Evolutionary conservation across 352 stramenopile genomes (phyloP), one percentile per base, ranked within the genome.

Genomic region (Globisporangium takayamanum): DNA sequence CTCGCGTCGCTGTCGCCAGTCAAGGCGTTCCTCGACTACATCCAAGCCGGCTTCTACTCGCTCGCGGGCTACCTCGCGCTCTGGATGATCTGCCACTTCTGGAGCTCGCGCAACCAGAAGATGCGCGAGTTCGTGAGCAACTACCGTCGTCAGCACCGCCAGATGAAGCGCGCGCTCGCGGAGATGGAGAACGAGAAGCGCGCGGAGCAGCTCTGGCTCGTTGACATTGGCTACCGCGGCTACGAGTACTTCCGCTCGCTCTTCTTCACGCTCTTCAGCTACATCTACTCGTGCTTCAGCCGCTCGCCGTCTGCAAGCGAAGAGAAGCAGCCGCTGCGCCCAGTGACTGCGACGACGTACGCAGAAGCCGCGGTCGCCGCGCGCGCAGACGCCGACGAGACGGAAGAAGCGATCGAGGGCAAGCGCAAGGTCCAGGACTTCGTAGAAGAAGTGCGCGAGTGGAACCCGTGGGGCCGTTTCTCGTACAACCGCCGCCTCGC

Each of bases 111-210:
- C 22, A 93, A 93, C 65, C 76, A 74, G 42, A 89, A 90, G 50
- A 95, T 95, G 85, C 84, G 85, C 50, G 79, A 92, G 68, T 90
- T 92, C 60, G 85, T 95, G 39, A 90, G 80, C 65, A 93, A 92
- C 60, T 95, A 95, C 57, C 76, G 84, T 36, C 81, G 85, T 25
- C 74, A 80, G 15, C 80, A 84, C 33, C 85, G 85, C 47, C 82
- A 88, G 30, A 75, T 93, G 62, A 80, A 91, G 57, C 80, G 81
- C 50, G 67, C 80, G 48, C 63, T 95, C 50, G 57, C 78, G 41
- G 68, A 80, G 6, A 91, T 90, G 67, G 80, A 92, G 59, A 84
- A 81, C 50, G 81, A 95, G 52, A 89, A 89, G 64, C 81, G 83
- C 10, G 75, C 83, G 8, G 84, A 95, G 66, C 78, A 90, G 55